Conservation (phyloP, 345 rosid species). For the Populus nigra region DNA sequence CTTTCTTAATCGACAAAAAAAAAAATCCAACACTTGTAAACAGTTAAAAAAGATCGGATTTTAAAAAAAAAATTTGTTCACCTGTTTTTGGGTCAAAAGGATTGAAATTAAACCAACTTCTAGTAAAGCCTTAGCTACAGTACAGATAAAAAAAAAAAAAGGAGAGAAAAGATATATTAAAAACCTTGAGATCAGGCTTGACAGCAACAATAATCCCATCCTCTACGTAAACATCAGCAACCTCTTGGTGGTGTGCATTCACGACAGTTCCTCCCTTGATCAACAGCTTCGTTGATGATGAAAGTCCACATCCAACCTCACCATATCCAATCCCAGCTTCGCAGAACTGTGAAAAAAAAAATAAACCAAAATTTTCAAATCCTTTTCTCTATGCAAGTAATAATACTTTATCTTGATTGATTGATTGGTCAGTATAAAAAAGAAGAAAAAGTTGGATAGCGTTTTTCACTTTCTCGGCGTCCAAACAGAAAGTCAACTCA, state of each 20-base stretch:
- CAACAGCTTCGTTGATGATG: constrained; percentile 60
- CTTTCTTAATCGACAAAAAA: neutral
- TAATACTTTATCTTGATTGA: neutral
- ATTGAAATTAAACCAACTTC: neutral
- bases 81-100: neutral
- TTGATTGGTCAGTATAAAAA: neutral
- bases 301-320: constrained; percentile 43
- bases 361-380: neutral
- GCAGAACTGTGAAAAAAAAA: constrained; percentile 49
- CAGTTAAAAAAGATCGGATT: neutral
- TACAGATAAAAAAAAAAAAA: neutral
- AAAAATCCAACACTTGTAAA: neutral
- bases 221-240: constrained; percentile 89
- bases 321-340: constrained; percentile 48
- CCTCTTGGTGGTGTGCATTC: constrained; percentile 74
- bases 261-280: constrained; percentile 90
- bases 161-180: neutral
- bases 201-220: constrained; percentile 70
- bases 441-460: neutral
- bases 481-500: neutral
- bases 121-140: neutral
- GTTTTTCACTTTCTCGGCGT: neutral
- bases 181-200: constrained; percentile 66
- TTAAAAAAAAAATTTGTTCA: too few relatives aligned
- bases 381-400: too few relatives aligned